Conservation (phyloP, 2,329 filamentous ascomycete genomes). For the Zopfia rhizophila region DNA sequence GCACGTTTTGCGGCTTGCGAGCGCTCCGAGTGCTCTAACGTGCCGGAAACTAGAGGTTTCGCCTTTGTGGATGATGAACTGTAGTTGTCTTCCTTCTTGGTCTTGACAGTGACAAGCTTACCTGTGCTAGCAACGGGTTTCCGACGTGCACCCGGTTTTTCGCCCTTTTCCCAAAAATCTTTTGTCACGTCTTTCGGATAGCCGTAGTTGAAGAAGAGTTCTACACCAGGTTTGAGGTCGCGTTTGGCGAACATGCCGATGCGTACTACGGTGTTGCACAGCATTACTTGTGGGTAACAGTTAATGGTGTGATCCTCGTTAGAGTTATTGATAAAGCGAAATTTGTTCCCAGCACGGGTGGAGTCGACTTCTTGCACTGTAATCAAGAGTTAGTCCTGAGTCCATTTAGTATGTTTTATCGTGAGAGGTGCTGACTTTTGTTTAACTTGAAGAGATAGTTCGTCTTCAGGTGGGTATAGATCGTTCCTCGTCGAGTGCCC, state of each 20-base stretch:
- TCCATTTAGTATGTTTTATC: background rate
- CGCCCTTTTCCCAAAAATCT: conserved; percentile 27
- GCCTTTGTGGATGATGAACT: conserved; percentile 1
- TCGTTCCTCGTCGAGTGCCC: conserved; percentile 74
- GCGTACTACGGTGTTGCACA: conserved; percentile 78
- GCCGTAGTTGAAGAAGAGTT: conserved; percentile 85
- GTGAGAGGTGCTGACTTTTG: conserved; percentile 39
- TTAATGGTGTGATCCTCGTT: conserved; percentile 63
- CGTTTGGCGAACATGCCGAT: conserved; percentile 77
- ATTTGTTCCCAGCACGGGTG: conserved; percentile 80
- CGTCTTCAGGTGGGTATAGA: conserved; percentile 68
- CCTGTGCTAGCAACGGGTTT: background rate
- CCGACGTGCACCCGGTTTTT: background rate
- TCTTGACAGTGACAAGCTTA: conserved; percentile 13
- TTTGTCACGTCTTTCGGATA: conserved; percentile 34
- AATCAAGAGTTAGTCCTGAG: conserved; percentile 15
- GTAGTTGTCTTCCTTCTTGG: conserved; percentile 11
- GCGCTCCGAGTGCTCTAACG: too few species aligned
- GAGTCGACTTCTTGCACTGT: conserved; percentile 70
- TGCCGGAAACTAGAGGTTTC: too few species aligned
- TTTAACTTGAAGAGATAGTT: conserved; percentile 71
- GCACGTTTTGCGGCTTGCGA: background rate
- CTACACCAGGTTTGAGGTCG: conserved; percentile 76
- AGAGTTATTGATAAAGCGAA: conserved; percentile 85
- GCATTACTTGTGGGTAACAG: conserved; percentile 73